These are phyloP conservation scores for Colletotrichum kahawae DNA, from an alignment of 2,329 filamentous ascomycete species.

Conservation along the genomic window DNA sequence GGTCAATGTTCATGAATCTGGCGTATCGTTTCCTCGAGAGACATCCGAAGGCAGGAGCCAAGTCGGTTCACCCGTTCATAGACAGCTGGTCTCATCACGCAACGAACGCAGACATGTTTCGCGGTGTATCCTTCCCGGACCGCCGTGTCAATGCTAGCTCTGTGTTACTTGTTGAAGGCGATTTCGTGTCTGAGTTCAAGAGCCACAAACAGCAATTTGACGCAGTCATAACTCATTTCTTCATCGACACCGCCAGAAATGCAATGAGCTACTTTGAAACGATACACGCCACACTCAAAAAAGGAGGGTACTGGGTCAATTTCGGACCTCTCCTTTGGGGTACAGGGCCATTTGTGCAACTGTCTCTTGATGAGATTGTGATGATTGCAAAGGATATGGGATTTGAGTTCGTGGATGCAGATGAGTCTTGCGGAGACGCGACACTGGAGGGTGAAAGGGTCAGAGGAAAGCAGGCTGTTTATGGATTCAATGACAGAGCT, in stretches of 20 bases:
- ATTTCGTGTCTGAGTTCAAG: conserved; percentile 53
- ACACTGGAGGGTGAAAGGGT: conserved; percentile 47
- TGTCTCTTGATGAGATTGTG: conserved; percentile 59
- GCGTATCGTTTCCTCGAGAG: conserved; percentile 54
- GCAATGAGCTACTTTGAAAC: conserved; percentile 59
- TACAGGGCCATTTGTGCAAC: conserved; percentile 57
- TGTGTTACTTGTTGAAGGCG: conserved; percentile 58
- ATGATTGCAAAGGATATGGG: conserved; percentile 52
- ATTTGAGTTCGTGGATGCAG: conserved; percentile 53
- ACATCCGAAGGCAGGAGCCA: conserved; percentile 26
- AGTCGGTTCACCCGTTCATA: conserved; percentile 54
- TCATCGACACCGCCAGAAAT: conserved; percentile 66
- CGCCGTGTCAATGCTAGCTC: conserved; percentile 33
- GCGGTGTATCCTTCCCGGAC: conserved; percentile 51
- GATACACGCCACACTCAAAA: conserved; percentile 50
- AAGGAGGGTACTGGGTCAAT: conserved; percentile 60
- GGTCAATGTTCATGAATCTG: conserved; percentile 62
- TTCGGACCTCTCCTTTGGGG: conserved; percentile 62
- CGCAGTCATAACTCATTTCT: conserved; percentile 60
- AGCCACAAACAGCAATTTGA: conserved; percentile 42
- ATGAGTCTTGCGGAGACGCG: conserved; percentile 42
- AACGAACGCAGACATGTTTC: conserved; percentile 50
- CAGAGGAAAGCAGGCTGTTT: conserved; percentile 52
- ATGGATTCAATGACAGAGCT: conserved; percentile 55
- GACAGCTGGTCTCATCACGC: conserved; percentile 63